Base-by-base conservation (phyloP, 2,329 filamentous ascomycete species). In the Penicillium sp. region DNA sequence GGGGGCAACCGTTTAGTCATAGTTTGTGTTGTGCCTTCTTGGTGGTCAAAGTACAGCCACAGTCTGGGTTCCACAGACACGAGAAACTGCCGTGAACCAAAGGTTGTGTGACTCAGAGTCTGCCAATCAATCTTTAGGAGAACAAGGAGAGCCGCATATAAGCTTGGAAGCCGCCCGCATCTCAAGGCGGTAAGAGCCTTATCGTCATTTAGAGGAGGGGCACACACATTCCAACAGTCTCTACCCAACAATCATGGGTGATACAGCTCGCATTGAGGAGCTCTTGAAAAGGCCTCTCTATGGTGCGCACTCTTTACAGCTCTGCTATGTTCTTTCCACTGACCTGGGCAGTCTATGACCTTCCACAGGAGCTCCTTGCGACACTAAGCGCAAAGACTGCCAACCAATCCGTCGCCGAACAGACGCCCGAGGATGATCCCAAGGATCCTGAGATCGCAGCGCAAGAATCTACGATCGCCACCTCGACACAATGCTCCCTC, bases 401-500 rank as follows among this genome's bases (percentile, higher is more conserved):
- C 49, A 69, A 57, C 3, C 62, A 68, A 44, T 58, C 58, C 41
- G 60, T 62, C 61, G 33, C 59, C 56, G 28, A 61, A 53, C 38
- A 57, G 60, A 40, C 48, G 18, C 50, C 62, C 52, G 55, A 60
- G 15, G n/a, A 49, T 18, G 42, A 46, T 2, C 50, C 63, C 24
- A 55, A 63, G 32, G 54, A 64, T 24, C n/a, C 60, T 31, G 59
- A 67, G n/a, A 64, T 69, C 35, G 55, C 62, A 23, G 68, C 74
- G 10, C 68, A 66, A 31, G 64, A 73, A 20, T 73, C 60, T 63
- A 66, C 55, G 70, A 73, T 63, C 71, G 73, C 57, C 61, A 78
- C 52, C 8, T 80, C 87, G 5, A 90, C 88, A 50, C 81, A 89
- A 12, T 98, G 93, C 68, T 83, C 85, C 1, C 78, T 97, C 4